A percentile compares a stretch with the other conserved stretches of the same genome.
phyloP scores from a whole-genome alignment of 805 yeast species.

The Pichia paraexigua region DNA sequence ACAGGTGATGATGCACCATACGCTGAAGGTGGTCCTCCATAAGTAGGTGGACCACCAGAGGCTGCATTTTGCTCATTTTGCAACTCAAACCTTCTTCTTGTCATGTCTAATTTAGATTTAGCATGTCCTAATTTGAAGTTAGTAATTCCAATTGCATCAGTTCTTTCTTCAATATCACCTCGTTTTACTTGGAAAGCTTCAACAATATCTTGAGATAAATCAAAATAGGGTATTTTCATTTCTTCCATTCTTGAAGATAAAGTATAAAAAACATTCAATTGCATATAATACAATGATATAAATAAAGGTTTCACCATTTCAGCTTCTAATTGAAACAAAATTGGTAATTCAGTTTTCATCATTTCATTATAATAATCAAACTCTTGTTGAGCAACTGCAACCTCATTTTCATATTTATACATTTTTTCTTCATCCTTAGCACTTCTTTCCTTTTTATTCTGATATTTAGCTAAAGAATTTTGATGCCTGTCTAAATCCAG shows the following conservation, averaged over 20 bases:
- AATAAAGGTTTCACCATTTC: slow-evolving; percentile 91
- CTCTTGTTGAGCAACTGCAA: slow-evolving; percentile 89
- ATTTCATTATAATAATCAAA: slow-evolving; percentile 92
- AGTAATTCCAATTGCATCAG: slow-evolving; percentile 85
- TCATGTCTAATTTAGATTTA: slow-evolving; percentile 72
- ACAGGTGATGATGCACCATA: slow-evolving; percentile 14
- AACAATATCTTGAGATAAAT: slow-evolving; percentile 72
- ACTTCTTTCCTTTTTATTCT: slow-evolving; percentile 73
- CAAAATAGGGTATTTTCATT: slow-evolving; percentile 94
- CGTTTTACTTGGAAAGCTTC: slow-evolving; percentile 74
- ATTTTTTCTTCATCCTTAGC: slow-evolving; percentile 86
- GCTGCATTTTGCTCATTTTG: slow-evolving; percentile 29
- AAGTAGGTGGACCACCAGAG: slow-evolving; percentile 1
- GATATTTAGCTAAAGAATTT: slow-evolving; percentile 60
- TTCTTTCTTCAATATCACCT: slow-evolving; percentile 83
- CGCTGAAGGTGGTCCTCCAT: slow-evolving; percentile 1
- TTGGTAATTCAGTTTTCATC: slow-evolving; percentile 85
- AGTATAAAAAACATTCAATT: slow-evolving; percentile 91
- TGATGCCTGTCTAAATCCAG: slow-evolving; percentile 85
- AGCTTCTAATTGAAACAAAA: slow-evolving; percentile 79
- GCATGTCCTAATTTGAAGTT: slow-evolving; percentile 89
- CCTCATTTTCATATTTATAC: slow-evolving; percentile 84
- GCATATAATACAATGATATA: slow-evolving; percentile 95
- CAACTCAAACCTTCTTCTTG: slow-evolving; percentile 63
- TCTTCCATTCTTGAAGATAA: slow-evolving; percentile 87